These are phyloP conservation scores for Vitis vinifera DNA, from an alignment of 164 flowering plant species.

Conservation along the genomic window DNA sequence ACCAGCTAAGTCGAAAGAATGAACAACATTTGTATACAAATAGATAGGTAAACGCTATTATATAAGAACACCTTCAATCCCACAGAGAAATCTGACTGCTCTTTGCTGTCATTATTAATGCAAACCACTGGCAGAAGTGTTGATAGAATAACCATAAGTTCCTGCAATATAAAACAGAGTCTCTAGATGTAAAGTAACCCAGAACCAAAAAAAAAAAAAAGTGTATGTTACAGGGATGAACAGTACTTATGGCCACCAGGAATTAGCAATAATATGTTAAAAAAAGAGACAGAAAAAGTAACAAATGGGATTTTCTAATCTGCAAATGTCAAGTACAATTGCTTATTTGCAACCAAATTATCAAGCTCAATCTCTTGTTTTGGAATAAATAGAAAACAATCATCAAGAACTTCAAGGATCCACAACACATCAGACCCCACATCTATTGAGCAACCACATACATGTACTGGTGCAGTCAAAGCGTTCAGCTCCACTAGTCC, in stretches of 20 bases:
- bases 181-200: background rate
- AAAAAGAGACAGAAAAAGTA: background rate
- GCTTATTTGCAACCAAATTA: background rate
- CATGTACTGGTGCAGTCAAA: no score
- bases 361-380: no score
- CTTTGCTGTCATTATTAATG: constrained; percentile 58
- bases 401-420: no score
- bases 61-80: constrained; percentile 69
- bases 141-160: constrained; percentile 66
- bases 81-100: constrained; percentile 57
- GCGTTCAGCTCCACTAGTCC: no score
- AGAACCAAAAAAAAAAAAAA: background rate
- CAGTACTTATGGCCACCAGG: background rate
- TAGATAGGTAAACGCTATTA: background rate
- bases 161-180: constrained; percentile 45
- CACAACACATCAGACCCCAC: no score
- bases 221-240: background rate
- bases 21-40: background rate
- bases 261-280: background rate
- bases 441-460: no score
- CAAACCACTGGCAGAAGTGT: constrained; percentile 86
- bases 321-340: background rate
- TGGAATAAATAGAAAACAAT: no score
- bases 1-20: background rate
- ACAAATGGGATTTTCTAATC: background rate